phyloP scores from a whole-genome alignment of 2,329 filamentous ascomycete species.

The Zelopaecilomyces penicillatus region DNA sequence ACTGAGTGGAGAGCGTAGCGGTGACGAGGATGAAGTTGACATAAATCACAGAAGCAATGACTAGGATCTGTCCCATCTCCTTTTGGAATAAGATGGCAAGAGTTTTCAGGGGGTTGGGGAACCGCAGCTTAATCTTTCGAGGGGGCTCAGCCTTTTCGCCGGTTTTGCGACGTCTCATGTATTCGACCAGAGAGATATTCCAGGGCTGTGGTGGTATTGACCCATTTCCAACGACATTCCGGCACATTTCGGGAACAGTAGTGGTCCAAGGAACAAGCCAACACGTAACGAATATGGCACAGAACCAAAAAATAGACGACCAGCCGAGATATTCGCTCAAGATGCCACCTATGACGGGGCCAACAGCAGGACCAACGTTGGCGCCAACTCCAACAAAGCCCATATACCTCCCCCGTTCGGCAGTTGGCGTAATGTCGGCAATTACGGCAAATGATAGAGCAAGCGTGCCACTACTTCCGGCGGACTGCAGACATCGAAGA shows the following conservation, averaged over 20 bases:
- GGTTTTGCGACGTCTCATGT: constrained; percentile 29
- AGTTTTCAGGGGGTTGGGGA: constrained; percentile 50
- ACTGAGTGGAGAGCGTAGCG: constrained; percentile 43
- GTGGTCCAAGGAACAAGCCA: constrained; percentile 48
- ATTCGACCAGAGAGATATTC: constrained; percentile 50
- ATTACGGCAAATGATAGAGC: constrained; percentile 64
- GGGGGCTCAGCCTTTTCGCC: constrained; percentile 25
- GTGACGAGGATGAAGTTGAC: constrained; percentile 47
- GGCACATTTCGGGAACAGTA: constrained; percentile 51
- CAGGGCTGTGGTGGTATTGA: constrained; percentile 48
- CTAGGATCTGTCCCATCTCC: constrained; percentile 45
- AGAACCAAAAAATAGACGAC: constrained; percentile 63
- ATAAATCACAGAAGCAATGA: constrained; percentile 47
- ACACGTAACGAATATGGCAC: constrained; percentile 43
- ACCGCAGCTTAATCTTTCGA: constrained; percentile 34
- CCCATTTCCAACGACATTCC: constrained; percentile 55
- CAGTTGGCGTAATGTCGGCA: constrained; percentile 60
- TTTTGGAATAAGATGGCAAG: constrained; percentile 47
- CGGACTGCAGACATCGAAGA: constrained; percentile 53
- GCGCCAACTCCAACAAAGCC: constrained; percentile 53
- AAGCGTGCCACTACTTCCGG: constrained; percentile 60
- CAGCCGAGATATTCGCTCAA: constrained; percentile 56
- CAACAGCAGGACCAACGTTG: constrained; percentile 46
- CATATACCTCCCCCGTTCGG: constrained; percentile 66
- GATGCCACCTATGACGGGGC: constrained; percentile 56